Conservation (phyloP, 345 rosid genomes). For the Gossypium herbaceum region DNA sequence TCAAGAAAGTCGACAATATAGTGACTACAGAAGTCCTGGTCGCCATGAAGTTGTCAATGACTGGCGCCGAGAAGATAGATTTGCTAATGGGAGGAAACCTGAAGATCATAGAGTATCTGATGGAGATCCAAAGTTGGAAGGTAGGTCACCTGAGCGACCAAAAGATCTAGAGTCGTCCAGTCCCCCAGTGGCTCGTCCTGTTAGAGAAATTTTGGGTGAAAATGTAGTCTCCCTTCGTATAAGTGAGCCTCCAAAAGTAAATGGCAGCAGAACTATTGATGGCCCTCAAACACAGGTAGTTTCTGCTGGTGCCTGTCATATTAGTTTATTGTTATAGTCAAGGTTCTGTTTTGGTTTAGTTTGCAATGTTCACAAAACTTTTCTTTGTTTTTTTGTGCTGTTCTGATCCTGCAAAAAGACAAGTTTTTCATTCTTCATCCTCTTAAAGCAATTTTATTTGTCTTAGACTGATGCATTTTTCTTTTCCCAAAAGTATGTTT, state of each 20-base stretch:
- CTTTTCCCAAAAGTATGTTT: neutral
- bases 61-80: slow-evolving; percentile 94
- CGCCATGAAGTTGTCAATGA: slow-evolving; percentile 76
- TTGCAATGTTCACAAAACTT: slow-evolving; percentile 24
- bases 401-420: neutral
- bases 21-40: slow-evolving; percentile 60
- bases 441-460: neutral
- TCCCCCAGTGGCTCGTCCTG: slow-evolving; percentile 49
- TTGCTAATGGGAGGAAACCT: slow-evolving; percentile 58
- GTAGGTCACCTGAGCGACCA: slow-evolving; percentile 68
- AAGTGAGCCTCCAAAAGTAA: slow-evolving; percentile 82
- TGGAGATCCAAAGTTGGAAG: slow-evolving; percentile 51
- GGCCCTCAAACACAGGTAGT: slow-evolving; percentile 57
- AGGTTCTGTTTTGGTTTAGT: neutral
- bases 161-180: slow-evolving; percentile 61
- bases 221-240: slow-evolving; percentile 73
- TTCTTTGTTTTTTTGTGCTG: neutral
- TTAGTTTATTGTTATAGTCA: neutral
- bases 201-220: slow-evolving; percentile 76
- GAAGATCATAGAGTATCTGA: slow-evolving; percentile 46
- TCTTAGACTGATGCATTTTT: neutral
- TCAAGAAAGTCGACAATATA: slow-evolving; percentile 50
- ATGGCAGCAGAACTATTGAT: slow-evolving; percentile 47
- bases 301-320: slow-evolving; percentile 18
- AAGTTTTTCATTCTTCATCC: slow-evolving; percentile 14